phyloP scores from a whole-genome alignment of 495 filamentous ascomycete species.

The Penicillium flavigenum region DNA sequence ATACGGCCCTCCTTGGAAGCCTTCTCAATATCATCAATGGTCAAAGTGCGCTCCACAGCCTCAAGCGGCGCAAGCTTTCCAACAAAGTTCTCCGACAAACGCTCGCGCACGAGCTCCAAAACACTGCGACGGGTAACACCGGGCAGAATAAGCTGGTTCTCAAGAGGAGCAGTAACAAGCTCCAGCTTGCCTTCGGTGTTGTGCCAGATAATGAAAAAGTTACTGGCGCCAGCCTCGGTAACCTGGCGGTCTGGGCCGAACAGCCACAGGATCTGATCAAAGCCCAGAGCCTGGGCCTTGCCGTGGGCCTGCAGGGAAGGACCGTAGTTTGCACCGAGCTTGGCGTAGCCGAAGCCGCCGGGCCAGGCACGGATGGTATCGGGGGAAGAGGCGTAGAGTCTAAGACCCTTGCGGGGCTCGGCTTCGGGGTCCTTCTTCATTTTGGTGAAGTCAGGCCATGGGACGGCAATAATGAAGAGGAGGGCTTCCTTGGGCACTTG shows the following conservation, averaged over 20 bases:
- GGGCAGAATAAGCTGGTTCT: slow-evolving; percentile 77
- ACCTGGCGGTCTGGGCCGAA: slow-evolving; percentile 72
- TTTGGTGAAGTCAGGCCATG: slow-evolving; percentile 62
- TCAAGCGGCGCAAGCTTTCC: slow-evolving; percentile 58
- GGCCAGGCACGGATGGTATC: slow-evolving; percentile 89
- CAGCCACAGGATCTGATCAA: slow-evolving; percentile 89
- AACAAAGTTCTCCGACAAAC: slow-evolving; percentile 43
- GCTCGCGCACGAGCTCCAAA: slow-evolving; percentile 66
- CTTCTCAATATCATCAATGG: slow-evolving; percentile 72
- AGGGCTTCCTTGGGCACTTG: slow-evolving; percentile 78
- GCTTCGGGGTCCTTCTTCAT: slow-evolving; percentile 29
- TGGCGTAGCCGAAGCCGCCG: slow-evolving; percentile 85
- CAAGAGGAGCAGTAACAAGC: slow-evolving; percentile 79
- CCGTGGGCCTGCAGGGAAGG: slow-evolving; percentile 73
- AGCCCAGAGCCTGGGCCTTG: slow-evolving; percentile 68
- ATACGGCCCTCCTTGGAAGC: slow-evolving; percentile 74
- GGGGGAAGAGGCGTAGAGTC: slow-evolving; percentile 71
- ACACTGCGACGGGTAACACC: slow-evolving; percentile 80
- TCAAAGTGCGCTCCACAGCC: slow-evolving; percentile 76
- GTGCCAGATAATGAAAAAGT: slow-evolving; percentile 87
- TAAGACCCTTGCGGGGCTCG: slow-evolving; percentile 54
- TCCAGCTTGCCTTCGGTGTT: slow-evolving; percentile 64
- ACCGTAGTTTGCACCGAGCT: slow-evolving; percentile 91
- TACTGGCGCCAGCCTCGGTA: slow-evolving; percentile 88
- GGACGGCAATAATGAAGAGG: slow-evolving; percentile 75